A percentile compares a stretch with the other conserved stretches of the same genome.
These are phyloP conservation scores for Cystofilobasidium macerans DNA, from an alignment of 768 basidiomycete species.

Conservation along the genomic window DNA sequence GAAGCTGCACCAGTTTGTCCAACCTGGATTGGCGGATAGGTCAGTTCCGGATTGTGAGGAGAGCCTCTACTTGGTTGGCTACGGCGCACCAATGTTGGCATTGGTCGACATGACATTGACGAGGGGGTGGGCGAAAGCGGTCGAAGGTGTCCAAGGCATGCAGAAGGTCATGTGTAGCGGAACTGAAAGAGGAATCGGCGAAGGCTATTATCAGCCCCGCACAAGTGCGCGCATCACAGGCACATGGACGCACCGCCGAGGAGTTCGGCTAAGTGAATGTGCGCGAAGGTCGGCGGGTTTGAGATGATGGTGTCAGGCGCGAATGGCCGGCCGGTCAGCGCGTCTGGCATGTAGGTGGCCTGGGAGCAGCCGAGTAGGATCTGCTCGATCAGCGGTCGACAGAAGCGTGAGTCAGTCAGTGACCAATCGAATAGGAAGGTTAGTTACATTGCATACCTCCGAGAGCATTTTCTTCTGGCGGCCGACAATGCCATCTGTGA, in stretches of 20 bases:
- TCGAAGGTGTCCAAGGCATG: conserved; percentile 57
- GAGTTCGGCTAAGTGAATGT: conserved; percentile 56
- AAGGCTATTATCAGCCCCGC: too few species aligned
- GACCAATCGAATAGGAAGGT: too few species aligned
- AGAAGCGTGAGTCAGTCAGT: conserved; percentile 41
- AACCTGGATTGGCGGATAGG: too few species aligned
- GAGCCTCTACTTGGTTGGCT: conserved; percentile 39
- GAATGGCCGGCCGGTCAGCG: conserved; percentile 43
- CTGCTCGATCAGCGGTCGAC: conserved; percentile 30
- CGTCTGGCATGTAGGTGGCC: conserved; percentile 46
- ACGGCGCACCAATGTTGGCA: conserved; percentile 44
- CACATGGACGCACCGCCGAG: conserved; percentile 39
- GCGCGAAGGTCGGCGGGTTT: conserved; percentile 58
- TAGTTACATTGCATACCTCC: too few species aligned
- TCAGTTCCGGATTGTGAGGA: background rate
- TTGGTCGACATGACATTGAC: conserved; percentile 52
- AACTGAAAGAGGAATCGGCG: conserved; percentile 28
- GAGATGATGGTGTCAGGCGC: conserved; percentile 56
- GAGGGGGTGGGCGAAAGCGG: conserved; percentile 52
- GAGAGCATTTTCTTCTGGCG: too few species aligned
- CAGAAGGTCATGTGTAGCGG: conserved; percentile 30
- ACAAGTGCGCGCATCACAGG: conserved; percentile 39
- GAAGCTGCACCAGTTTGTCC: too few species aligned
- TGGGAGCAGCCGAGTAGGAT: conserved; percentile 55
- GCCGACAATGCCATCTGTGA: too few species aligned